These are phyloP conservation scores for Garcia nutans DNA, from an alignment of 345 rosid species.

Conservation along the genomic window DNA sequence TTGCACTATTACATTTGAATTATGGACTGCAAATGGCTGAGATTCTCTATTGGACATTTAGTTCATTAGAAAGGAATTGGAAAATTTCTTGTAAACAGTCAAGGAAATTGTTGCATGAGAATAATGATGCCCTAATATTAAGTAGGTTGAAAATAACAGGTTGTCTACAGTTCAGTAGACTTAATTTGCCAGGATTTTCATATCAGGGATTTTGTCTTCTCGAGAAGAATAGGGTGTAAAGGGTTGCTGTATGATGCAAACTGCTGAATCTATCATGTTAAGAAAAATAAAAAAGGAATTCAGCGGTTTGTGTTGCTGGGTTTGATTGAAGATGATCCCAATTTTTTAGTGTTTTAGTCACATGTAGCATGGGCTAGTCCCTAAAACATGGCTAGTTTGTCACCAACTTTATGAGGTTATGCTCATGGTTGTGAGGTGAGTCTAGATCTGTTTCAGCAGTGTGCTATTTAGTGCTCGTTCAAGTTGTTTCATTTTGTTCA, in stretches of 20 bases:
- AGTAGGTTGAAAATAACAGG: background rate
- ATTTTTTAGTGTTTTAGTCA: background rate
- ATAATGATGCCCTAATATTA: background rate
- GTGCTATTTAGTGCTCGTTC: background rate
- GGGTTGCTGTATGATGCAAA: background rate
- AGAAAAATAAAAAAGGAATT: background rate
- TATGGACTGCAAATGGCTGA: background rate
- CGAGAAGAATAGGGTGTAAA: background rate
- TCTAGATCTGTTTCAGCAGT: background rate
- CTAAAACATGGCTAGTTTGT: background rate
- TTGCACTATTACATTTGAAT: background rate
- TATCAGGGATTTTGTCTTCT: background rate
- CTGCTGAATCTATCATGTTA: background rate
- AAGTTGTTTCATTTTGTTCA: background rate
- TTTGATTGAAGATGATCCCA: background rate
- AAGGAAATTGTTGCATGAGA: background rate
- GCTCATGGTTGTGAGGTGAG: background rate
- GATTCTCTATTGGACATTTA: slow-evolving; percentile 6
- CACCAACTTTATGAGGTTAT: background rate
- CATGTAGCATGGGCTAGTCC: background rate
- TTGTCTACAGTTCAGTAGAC: background rate
- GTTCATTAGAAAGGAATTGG: background rate
- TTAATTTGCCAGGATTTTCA: background rate
- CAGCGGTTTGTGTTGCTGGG: background rate
- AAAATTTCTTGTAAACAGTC: background rate